Percentiles rank a stretch among this genome's conserved stretches.
Conservation (phyloP, 164 flowering plant genomes). For the Taxillus chinensis region DNA sequence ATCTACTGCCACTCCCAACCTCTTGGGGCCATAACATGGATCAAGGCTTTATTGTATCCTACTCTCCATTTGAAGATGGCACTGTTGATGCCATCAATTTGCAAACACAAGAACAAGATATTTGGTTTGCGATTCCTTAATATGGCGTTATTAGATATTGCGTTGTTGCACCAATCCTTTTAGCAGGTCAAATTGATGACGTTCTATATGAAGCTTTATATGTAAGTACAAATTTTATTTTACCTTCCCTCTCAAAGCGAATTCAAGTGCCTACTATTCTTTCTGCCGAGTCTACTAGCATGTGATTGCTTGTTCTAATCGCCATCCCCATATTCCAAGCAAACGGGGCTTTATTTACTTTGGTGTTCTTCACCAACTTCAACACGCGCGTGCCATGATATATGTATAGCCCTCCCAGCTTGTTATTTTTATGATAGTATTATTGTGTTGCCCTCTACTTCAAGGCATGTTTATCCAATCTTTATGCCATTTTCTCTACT, state of each 20-base stretch:
- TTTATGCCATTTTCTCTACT: not conserved
- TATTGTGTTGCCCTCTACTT: no score
- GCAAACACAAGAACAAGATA: not conserved
- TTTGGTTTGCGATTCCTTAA: constrained; percentile 17
- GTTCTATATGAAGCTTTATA: constrained; percentile 86
- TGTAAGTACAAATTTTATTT: constrained; percentile 39
- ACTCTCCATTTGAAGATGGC: constrained; percentile 2
- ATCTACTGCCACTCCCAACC: constrained; percentile 81
- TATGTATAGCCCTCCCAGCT: no score
- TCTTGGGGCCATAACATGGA: constrained; percentile 55
- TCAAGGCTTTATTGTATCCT: constrained; percentile 76
- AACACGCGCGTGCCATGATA: no score
- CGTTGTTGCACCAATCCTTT: constrained; percentile 75
- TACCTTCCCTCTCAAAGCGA: no score
- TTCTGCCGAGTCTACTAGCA: no score
- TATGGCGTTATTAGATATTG: constrained; percentile 48
- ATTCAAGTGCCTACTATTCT: no score
- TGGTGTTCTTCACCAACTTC: no score
- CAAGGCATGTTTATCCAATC: not conserved
- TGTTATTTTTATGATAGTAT: no score
- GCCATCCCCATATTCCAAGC: no score
- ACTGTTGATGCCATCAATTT: not conserved
- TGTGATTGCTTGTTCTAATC: no score
- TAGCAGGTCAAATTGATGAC: constrained; percentile 84
- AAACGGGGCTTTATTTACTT: no score